Evolutionary conservation across 768 basidiomycete genomes (phyloP).

Genomic region (Termitomyces titanicus): DNA sequence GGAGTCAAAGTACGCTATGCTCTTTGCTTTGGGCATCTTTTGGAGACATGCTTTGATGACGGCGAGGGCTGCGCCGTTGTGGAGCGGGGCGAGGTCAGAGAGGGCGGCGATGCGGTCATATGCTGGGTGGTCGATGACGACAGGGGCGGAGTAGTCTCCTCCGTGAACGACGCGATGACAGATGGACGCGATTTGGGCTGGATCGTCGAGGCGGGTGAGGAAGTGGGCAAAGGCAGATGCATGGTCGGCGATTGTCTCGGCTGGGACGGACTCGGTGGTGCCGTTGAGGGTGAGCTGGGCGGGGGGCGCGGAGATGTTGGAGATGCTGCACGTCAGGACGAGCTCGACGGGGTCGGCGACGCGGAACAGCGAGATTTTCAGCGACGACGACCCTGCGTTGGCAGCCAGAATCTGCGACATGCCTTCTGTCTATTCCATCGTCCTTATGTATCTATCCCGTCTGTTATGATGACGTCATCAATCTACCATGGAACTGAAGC

Average conservation of each 20-base stretch:
- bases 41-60: constrained; percentile 60
- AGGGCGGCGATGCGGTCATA: constrained; percentile 71
- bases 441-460: background rate
- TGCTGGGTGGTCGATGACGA: constrained; percentile 62
- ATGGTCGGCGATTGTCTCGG: constrained; percentile 48
- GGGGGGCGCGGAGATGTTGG: constrained; percentile 36
- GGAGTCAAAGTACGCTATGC: constrained; percentile 87
- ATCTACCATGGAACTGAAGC: too few species aligned
- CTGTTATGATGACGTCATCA: constrained; percentile 16
- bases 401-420: constrained; percentile 54
- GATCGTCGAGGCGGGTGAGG: constrained; percentile 41
- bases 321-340: constrained; percentile 47
- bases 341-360: constrained; percentile 31
- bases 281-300: constrained; percentile 43
- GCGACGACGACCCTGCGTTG: constrained; percentile 83
- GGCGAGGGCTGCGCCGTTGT: constrained; percentile 59
- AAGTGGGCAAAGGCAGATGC: constrained; percentile 61
- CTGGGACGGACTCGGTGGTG: constrained; percentile 26
- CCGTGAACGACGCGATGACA: constrained; percentile 88
- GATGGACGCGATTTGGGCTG: constrained; percentile 50
- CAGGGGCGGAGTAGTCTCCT: constrained; percentile 70
- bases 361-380: constrained; percentile 73
- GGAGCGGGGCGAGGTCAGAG: constrained; percentile 78
- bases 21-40: constrained; percentile 61
- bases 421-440: background rate